These are phyloP conservation scores for Saturnispora diversa DNA, from an alignment of 805 yeast genomes.

Conservation along the genomic window DNA sequence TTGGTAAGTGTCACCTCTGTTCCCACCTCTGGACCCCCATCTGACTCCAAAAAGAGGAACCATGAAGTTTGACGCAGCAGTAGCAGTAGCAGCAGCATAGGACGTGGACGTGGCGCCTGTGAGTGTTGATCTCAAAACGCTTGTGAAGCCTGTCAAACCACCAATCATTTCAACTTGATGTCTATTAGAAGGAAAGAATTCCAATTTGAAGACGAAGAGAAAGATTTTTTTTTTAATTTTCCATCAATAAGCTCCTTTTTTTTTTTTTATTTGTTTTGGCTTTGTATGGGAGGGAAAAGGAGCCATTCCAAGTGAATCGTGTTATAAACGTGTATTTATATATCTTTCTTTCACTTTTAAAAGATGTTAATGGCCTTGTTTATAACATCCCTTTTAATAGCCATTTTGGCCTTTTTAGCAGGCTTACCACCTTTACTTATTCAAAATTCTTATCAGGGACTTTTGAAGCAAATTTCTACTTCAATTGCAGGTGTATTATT, in stretches of 20 bases:
- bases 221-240: too few relatives aligned
- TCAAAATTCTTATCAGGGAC: neutral
- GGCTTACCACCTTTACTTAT: constrained; percentile 13
- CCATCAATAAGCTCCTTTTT: too few relatives aligned
- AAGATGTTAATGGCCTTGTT: constrained; percentile 4
- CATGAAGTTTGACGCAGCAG: constrained; percentile 1
- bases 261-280: too few relatives aligned
- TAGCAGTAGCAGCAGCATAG: too few relatives aligned
- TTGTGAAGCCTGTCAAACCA: constrained; percentile 1
- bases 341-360: too few relatives aligned
- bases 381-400: constrained; percentile 7
- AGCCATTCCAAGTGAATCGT: too few relatives aligned
- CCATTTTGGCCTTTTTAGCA: constrained; percentile 10
- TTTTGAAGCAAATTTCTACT: constrained; percentile 5
- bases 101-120: too few relatives aligned
- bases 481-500: constrained; percentile 14
- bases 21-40: constrained; percentile 54
- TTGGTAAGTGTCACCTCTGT: constrained; percentile 88
- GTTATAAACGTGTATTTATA: too few relatives aligned
- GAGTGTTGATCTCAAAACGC: neutral
- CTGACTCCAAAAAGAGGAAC: constrained; percentile 17
- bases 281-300: too few relatives aligned
- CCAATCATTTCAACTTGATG: too few relatives aligned
- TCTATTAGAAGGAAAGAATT: too few relatives aligned
- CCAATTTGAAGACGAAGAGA: too few relatives aligned